Evolutionary conservation across 371 early-diverging fungal genomes (phyloP), one percentile per base, ranked within the genome.

Genomic region (Capillidium rhysosporum): DNA sequence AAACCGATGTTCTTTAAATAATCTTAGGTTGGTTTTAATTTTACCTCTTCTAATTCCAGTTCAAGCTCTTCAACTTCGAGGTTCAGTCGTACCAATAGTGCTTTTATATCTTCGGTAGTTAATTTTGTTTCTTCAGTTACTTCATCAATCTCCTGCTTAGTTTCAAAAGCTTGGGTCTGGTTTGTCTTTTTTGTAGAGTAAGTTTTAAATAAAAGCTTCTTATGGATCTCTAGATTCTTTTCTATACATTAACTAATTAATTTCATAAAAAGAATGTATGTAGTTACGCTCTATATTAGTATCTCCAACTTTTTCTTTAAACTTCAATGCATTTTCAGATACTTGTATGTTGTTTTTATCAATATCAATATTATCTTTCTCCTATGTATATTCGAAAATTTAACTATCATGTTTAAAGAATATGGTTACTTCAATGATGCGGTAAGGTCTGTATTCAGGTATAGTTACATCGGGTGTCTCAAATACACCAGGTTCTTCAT

Each of bases 281-380:
- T 9, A 25, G 5, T 28, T 51, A 51, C 51, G 38, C 16, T 29
- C 10, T 14, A 18, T 18, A 18, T 23, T 20, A 21, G 10, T n/a
- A 39, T 51, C 51, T 21, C 51, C 51, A 21, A 51, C 51, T 24
- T 39, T 30, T 9, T n/a, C 10, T 24, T 51, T 51, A 23, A 51
- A 51, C 8, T 16, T 9, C 18, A 21, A 8, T 5, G 38, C 20
- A 9, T 23, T 38, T 18, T 30, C 38, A 18, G 12, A 9, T 9
- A 14, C 28, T 9, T 12, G 8, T 10, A 51, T 10, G 29, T 16
- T 23, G 23, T n/a, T 38, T 24, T 28, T 29, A 51, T 51, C 51
- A 39, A 51, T 51, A 34, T 51, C 51, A 7, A 23, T 4, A 10
- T 34, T 16, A 10, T 51, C 34, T 38, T 38, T 30, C 4, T 51